Base-by-base conservation (phyloP, 78 protist genomes). In the Goniomonas avonlea region DNA sequence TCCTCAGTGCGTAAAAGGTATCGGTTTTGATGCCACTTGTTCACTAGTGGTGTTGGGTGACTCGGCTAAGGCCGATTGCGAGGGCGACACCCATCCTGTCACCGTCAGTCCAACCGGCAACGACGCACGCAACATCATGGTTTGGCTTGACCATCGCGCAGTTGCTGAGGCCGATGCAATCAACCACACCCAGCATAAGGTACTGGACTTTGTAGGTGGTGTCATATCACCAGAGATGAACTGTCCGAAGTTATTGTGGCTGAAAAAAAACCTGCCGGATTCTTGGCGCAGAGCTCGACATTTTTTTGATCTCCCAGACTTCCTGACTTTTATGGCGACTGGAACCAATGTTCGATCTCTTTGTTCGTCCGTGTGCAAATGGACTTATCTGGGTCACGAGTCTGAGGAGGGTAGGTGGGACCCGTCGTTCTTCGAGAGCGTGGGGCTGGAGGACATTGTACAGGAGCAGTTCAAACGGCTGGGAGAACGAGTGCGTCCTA, bases 131-230 rank as follows among this genome's bases (percentile, higher is more conserved):
- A 38, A 79, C 41, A n/a, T 79, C 50, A 79, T 79, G 58, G 9
- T 79, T 23, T 79, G 85, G 85, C 55, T 73, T 68, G 85, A 82
- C 59, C 85, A 82, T 29, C 69, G 85, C 40, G 77, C 85, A 4
- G 1, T 7, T 27, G 31, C 7, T 2, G 45, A 82, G 63, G 53
- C 85, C 56, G 79, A 1, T 4, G 34, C 9, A 5, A 71, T 82
- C 41, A 82, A 82, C 66, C 15, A 2, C 5, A 18, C 76, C 17
- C 40, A n/a, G 27, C 73, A 82, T 3, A 9, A 34, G 13, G 73
- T 45, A 4, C 79, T 82, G 25, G 18, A 73, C 5, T 82, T 55
- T 38, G 80, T 82, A 39, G 85, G 85, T 21, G 85, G 79, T 3
- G 50, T 27, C 5, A 7, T 82, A 9, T 29, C 59, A 2, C 80